Base-by-base conservation (phyloP, 1,284 basidiomycete genomes). In the Cerioporus squamosus region DNA sequence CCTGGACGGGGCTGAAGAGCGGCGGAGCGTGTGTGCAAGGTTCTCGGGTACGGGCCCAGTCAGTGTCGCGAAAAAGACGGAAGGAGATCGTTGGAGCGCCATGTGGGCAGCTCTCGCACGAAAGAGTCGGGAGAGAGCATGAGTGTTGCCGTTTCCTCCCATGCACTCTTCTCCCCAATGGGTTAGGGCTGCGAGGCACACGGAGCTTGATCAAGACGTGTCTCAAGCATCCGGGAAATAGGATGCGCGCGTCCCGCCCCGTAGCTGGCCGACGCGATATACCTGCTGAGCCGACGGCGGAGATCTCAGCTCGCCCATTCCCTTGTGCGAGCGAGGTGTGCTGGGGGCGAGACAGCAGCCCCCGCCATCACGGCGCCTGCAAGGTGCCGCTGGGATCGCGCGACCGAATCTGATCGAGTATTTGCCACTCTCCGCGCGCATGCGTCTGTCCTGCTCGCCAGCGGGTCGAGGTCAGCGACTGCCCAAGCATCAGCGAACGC, bases 121-220 rank as follows among this genome's bases (percentile, higher is more conserved):
- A 64, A 63, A 55, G 47, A 31, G 55, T 58, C 63, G 65, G 60
- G 57, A 49, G 52, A 40, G 20, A 57, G 61, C 47, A 57, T 44
- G 33, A 26, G 45, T 10, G 39, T 40, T 57, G 31, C 58, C 61
- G 53, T 53, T 55, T 57, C 22, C 33, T 54, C 58, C 33, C 33
- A 36, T 38, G 51, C 45, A 10, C 36, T 31, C 29, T 23, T 44
- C 24, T 36, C 61, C 52, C 50, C 55, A 51, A 50, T 22, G 57
- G 67, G 64, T 62, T 63, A 65, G 64, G 64, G 44, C 60, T 71
- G 69, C 69, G 69, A 71, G 68, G 69, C 65, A 68, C 68, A 60
- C 69, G 69, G 69, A 69, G 62, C 55, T 47, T 50, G 51, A 55
- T 57, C 55, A 58, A 36, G 53, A 38, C 24, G 43, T 23, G 44